Evolutionary conservation across 1,139 yeast species (phyloP).

Genomic region (Yamadazyma diospyri): DNA sequence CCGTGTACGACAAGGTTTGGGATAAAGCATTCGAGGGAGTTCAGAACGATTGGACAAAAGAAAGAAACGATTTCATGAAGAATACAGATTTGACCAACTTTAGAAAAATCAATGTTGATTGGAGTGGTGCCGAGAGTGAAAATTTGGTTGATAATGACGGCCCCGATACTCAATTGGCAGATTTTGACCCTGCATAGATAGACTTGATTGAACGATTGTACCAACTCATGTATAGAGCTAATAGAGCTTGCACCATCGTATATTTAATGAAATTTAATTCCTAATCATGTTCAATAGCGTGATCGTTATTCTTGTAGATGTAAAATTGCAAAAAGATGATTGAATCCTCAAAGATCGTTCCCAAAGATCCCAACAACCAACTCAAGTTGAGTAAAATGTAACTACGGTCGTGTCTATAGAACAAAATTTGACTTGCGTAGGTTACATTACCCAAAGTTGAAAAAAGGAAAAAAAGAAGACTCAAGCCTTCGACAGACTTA

Average conservation of each 20-base stretch:
- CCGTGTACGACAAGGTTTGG: conserved; percentile 74
- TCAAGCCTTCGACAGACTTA: conserved; percentile 71
- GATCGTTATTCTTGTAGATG: conserved; percentile 39
- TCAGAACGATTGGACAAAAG: conserved; percentile 62
- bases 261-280: background rate
- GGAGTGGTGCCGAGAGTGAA: conserved; percentile 60
- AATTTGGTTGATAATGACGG: conserved; percentile 22
- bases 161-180: conserved; percentile 35
- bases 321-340: conserved; percentile 65
- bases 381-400: conserved; percentile 63
- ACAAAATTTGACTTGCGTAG: conserved; percentile 70
- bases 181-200: conserved; percentile 34
- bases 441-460: conserved; percentile 75
- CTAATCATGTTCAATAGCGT: conserved; percentile 2
- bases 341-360: conserved; percentile 67
- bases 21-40: conserved; percentile 74
- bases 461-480: conserved; percentile 69
- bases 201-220: background rate
- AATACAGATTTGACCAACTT: conserved; percentile 61
- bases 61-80: conserved; percentile 62
- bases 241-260: background rate
- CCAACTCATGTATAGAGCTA: background rate
- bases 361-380: conserved; percentile 74
- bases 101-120: conserved; percentile 56
- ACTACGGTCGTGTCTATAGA: conserved; percentile 57